Evolutionary conservation across 768 basidiomycete genomes (phyloP).

Genomic region (Filobasidium wieringae): DNA sequence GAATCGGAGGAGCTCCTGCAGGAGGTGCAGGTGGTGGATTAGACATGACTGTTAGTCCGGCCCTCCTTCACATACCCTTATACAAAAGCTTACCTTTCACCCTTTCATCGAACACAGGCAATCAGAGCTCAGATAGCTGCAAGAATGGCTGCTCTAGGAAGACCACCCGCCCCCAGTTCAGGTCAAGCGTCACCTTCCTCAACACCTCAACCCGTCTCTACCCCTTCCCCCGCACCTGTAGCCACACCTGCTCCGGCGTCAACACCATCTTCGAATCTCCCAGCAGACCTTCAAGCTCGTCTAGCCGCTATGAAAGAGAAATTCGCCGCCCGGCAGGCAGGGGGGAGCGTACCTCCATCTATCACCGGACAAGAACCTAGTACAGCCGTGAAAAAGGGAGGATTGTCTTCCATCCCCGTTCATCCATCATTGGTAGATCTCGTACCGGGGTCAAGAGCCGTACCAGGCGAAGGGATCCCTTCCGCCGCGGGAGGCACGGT

Average conservation of each 20-base stretch:
- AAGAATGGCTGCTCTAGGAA: constrained; percentile 9
- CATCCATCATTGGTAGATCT: constrained; percentile 6
- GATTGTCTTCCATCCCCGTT: not conserved
- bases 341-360: constrained; percentile 55
- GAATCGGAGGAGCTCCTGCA: not conserved
- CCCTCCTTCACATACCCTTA: not conserved
- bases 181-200: constrained; percentile 18
- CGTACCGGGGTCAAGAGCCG: constrained; percentile 5
- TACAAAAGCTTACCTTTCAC: not conserved
- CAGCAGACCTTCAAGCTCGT: constrained; percentile 52
- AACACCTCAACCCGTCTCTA: constrained; percentile 37
- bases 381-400: constrained; percentile 29
- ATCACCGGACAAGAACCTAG: constrained; percentile 10
- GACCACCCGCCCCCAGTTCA: constrained; percentile 13
- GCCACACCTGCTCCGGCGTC: constrained; percentile 42
- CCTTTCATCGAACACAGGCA: constrained; percentile 11
- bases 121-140: constrained; percentile 38
- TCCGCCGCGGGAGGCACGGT: constrained; percentile 28
- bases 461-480: constrained; percentile 10
- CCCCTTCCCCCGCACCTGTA: constrained; percentile 42
- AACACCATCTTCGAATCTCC: constrained; percentile 43
- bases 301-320: constrained; percentile 77
- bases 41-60: constrained; percentile 24
- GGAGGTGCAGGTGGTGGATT: constrained; percentile 7
- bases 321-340: constrained; percentile 69